These are phyloP conservation scores for Pyrrhoderma noxium DNA, from an alignment of 1,284 basidiomycete species.

Conservation along the genomic window DNA sequence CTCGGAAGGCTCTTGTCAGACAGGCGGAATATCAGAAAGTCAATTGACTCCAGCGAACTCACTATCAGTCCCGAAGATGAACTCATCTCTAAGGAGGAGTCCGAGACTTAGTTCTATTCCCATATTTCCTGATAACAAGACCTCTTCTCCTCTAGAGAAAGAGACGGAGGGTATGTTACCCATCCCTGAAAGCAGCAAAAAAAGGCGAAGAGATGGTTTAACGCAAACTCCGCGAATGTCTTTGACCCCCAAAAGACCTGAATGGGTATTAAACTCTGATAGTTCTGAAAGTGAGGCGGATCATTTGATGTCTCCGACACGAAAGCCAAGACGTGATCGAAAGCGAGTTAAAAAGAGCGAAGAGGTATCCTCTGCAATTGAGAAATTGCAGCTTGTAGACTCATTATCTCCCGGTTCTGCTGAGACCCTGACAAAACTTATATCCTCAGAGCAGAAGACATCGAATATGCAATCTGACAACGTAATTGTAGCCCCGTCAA, in stretches of 20 bases:
- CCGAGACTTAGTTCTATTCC: conserved; percentile 14
- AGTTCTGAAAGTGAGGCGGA: conserved; percentile 8
- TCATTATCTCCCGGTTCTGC: conserved; percentile 15
- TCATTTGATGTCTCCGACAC: conserved; percentile 1
- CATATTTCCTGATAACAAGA: conserved; percentile 1
- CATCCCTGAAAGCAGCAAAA: neutral
- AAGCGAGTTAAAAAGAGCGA: conserved; percentile 14
- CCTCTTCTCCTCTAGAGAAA: neutral
- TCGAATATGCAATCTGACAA: neutral
- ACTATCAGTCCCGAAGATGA: neutral
- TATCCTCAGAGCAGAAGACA: conserved; percentile 3
- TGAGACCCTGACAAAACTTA: conserved; percentile 1
- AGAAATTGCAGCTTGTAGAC: conserved; percentile 6
- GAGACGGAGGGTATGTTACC: neutral
- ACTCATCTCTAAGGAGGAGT: conserved; percentile 13
- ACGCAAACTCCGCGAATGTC: conserved; percentile 3
- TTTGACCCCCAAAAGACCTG: conserved; percentile 7
- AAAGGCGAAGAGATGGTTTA: conserved; percentile 8
- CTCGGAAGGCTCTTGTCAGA: no score
- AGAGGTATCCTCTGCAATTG: neutral
- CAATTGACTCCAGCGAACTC: neutral
- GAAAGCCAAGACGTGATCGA: conserved; percentile 1
- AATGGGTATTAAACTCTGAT: conserved; percentile 8
- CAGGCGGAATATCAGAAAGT: no score
- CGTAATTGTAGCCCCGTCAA: neutral